Base-by-base conservation (phyloP, 352 stramenopile genomes). In the Pythium periplocum region DNA sequence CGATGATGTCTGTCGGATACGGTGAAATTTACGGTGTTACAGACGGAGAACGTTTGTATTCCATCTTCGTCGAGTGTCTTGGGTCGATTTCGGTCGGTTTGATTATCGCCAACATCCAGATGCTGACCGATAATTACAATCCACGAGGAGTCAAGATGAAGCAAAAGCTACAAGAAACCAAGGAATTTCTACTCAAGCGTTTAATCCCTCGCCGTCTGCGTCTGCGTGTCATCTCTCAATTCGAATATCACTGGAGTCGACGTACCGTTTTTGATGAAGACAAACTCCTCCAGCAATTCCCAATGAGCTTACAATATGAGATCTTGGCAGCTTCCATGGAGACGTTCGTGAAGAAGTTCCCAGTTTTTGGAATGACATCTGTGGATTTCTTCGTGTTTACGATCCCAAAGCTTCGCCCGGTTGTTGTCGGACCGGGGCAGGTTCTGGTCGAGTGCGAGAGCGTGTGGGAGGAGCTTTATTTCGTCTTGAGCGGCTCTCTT, bases 1-100 rank as follows among this genome's bases (percentile, higher is more conserved):
- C 88, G 6, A 96, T 97, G 73, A 97, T 97, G 86, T 94, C 86
- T 0, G 86, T 97, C 35, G 88, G 90, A 0, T 97, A 97, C 51
- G 90, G 90, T 12, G 90, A 97, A 37, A 93, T 97, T 44, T 87
- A 78, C 37, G 80, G 78, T 2, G 69, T 93, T 46, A 96, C 82
- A 0, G 78, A 92, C 37, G 59, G 54, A 26, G 87, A 97, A 52
- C 69, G 87, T 1, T 33, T 92, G 2, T 96, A 94, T 61, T 87
- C 86, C 4, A 94, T 96, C 37, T 78, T 93, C 41, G 78, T 93
- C 45, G 70, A 93, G 39, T 83, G 83, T 32, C 62, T 95, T 4
- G 87, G 87, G 2, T 92, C 84, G 17, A 89, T 92, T 26, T 92
- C 69, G 35, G 90, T 97, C 55, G 90, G 89, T 57, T 87, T 96